Base-by-base conservation (phyloP, 345 rosid genomes). In the Sisymbrium irio region DNA sequence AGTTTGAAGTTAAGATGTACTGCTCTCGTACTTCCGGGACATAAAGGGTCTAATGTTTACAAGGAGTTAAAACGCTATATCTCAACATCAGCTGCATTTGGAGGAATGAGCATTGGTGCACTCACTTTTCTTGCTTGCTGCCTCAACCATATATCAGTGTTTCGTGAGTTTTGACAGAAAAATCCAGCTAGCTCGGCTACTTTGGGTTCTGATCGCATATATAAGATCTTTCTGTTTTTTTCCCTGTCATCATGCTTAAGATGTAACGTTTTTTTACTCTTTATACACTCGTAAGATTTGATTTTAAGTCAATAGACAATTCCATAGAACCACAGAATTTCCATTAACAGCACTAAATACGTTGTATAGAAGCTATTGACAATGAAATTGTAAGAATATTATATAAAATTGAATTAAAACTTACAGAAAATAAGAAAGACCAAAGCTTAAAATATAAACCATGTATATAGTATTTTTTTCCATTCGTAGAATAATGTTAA, bases 71-170 rank as follows among this genome's bases (percentile, higher is more conserved):
- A 69, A 22, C 36, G 57, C 10, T 44, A 69, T 14, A 58, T 69
- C 37, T 0, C 36, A 33, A 45, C 74, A 14, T 7, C 74, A 36
- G 59, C 59, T 7, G 49, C 69, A 22, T 62, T 72, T 17, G 76
- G 76, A 62, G 69, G 62, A 62, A 39, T 72, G 46, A 62, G 70
- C 53, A 62, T 62, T 9, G 69, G 76, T 62, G 62, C 62, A 62
- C 69, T 72, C 68, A 72, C 76, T 51, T 61, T 49, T 50, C 36
- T 62, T 18, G 76, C 69, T 62, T 32, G 73, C 60, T 2, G 60
- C 15, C 71, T 36, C 71, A 13, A 50, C 60, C 0, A 49, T 66
- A 5, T 35, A 66, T 50, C 59, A 66, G 7, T 66, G 71, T 14
- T 66, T 66, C 10, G 71, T 35, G 22, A 51, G 47, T 20, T 50